A percentile compares a stretch with the other conserved stretches of the same genome.
These are phyloP conservation scores for Colletotrichum tropicale DNA, from an alignment of 2,329 filamentous ascomycete species.

Conservation along the genomic window DNA sequence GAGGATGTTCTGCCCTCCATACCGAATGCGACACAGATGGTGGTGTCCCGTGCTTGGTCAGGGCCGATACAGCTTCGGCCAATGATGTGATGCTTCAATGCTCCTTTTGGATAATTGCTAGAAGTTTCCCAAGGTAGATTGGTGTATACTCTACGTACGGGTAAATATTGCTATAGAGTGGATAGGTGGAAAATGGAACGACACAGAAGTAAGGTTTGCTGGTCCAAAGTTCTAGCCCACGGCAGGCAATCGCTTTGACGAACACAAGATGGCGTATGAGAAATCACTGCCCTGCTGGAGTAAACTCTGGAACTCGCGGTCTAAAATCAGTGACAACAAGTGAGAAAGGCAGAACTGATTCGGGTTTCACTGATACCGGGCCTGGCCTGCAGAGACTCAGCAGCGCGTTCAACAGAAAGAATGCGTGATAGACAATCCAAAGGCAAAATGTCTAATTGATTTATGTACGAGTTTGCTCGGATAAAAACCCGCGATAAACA, in stretches of 20 bases:
- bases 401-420: neutral
- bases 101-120: neutral
- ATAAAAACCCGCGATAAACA: neutral
- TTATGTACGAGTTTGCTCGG: neutral
- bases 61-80: neutral
- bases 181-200: neutral
- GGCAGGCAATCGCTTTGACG: neutral
- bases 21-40: neutral
- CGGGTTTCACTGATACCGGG: neutral
- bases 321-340: neutral
- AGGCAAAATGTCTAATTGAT: neutral
- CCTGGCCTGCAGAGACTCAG: neutral
- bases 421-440: neutral
- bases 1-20: neutral
- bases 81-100: neutral
- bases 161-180: neutral
- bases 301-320: neutral
- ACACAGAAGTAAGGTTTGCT: neutral
- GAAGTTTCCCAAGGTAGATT: neutral
- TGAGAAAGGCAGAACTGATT: neutral
- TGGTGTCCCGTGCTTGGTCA: neutral
- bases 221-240: neutral
- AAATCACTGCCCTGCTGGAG: neutral
- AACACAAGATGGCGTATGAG: neutral
- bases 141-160: fast-evolving